Percentiles rank a stretch among this genome's conserved stretches.
These are phyloP conservation scores for Coniella vitis DNA, from an alignment of 2,329 filamentous ascomycete species.

Conservation along the genomic window DNA sequence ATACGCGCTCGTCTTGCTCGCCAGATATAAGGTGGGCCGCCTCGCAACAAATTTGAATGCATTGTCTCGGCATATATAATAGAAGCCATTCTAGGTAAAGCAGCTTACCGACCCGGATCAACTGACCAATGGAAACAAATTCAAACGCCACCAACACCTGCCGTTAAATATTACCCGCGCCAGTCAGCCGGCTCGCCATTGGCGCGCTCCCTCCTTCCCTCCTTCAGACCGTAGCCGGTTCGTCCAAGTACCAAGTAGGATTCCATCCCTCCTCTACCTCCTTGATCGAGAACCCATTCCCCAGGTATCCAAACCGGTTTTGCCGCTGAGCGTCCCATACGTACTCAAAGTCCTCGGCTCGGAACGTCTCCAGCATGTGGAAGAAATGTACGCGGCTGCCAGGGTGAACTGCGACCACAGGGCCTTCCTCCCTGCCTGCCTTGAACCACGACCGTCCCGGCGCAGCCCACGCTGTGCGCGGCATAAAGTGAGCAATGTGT, in stretches of 20 bases:
- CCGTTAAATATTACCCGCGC: not conserved
- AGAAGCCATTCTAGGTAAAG: not conserved
- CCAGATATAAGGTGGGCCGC: too few species aligned
- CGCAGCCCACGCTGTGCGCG: slow-evolving; percentile 43
- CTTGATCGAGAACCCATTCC: slow-evolving; percentile 44
- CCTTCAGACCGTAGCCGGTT: slow-evolving; percentile 10
- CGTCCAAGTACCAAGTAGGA: slow-evolving; percentile 37
- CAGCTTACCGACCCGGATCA: not conserved
- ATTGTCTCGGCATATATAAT: too few species aligned
- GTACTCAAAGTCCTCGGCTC: slow-evolving; percentile 49
- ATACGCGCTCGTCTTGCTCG: too few species aligned
- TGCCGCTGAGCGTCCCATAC: slow-evolving; percentile 29
- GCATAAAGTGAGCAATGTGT: slow-evolving; percentile 45
- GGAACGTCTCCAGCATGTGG: slow-evolving; percentile 43
- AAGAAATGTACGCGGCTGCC: slow-evolving; percentile 46
- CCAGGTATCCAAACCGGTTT: slow-evolving; percentile 45
- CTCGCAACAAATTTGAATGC: too few species aligned
- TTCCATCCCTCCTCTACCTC: slow-evolving; percentile 34
- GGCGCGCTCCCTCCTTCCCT: too few species aligned
- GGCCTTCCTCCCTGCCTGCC: slow-evolving; percentile 33
- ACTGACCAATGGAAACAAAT: not conserved
- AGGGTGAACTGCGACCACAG: slow-evolving; percentile 43
- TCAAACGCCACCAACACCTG: not conserved
- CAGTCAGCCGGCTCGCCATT: not conserved
- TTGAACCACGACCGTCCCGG: slow-evolving; percentile 46